Base-by-base conservation (phyloP, 768 basidiomycete species). In the Boletus pseudopeckii region DNA sequence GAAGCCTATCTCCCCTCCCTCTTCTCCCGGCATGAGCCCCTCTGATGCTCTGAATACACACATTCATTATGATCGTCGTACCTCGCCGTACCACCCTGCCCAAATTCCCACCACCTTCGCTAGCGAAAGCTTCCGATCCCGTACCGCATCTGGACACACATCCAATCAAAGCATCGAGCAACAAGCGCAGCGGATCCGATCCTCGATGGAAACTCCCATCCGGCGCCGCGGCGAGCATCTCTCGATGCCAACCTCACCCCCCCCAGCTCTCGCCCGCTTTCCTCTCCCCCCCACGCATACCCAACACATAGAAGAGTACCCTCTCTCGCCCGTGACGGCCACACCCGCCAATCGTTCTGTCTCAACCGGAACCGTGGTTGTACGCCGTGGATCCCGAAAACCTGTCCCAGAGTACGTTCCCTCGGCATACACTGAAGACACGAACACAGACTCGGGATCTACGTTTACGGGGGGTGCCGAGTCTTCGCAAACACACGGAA, bases 341-440 rank as follows among this genome's bases (percentile, higher is more conserved):
- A 54, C 58, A 8, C 63, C 67, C 3, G 57, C 61, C 45, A 63
- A 61, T 42, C 65, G 70, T 1, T 70, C 70, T 22, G 67, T 61
- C 52, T 74, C 64, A 20, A 39, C 62, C 10, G 59, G 62, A 22
- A 57, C 59, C 0, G 37, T 45, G 41, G 26, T 56, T 24, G 45
- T 48, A 36, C 66, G 73, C 46, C 74, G 73, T 39, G 68, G 67
- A 44, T 69, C 79, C 28, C 72, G 82, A 44, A 84, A 84, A 62
- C 80, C 82, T 13, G 82, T 83, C n/a, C 82, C 82, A 10, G 71
- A 69, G 15, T 84, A 82, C 56, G 71, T 77, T 56, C 64, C 71
- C 24, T 58, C 65, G 32, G 56, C 66, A 38, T 59, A 72, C 14
- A 48, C 38, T 22, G 64, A 70, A 50, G 59, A 63, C 37, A 33